Percentiles rank a stretch among this genome's conserved stretches.
phyloP scores from a whole-genome alignment of 345 rosid genomes.

The Lenwebbia sp. region DNA sequence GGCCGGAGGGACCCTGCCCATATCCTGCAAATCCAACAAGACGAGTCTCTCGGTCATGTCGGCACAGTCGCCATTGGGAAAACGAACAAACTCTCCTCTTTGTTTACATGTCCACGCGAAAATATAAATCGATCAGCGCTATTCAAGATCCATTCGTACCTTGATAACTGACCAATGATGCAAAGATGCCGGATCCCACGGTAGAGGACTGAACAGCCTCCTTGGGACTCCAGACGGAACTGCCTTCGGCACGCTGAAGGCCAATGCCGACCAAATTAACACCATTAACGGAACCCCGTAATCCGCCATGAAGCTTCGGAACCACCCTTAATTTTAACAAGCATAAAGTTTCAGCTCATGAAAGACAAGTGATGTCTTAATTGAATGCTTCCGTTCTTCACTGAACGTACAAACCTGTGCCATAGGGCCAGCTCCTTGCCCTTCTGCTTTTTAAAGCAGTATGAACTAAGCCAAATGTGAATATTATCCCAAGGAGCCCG shows the following conservation, averaged over 20 bases:
- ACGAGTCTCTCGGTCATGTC: background rate
- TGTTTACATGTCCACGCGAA: background rate
- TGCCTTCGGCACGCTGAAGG: conserved; percentile 3
- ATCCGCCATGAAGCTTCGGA: conserved; percentile 26
- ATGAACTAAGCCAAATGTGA: conserved; percentile 19
- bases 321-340: conserved; percentile 12
- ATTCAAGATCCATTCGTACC: background rate
- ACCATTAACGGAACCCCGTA: conserved; percentile 29
- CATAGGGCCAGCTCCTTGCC: conserved; percentile 31
- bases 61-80: background rate
- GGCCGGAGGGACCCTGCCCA: conserved; percentile 6
- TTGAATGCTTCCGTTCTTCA: background rate
- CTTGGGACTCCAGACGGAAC: conserved; percentile 26
- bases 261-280: conserved; percentile 18
- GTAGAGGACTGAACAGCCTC: conserved; percentile 19
- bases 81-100: background rate
- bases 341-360: background rate
- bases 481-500: conserved; percentile 28
- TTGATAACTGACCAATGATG: conserved; percentile 28
- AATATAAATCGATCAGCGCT: background rate
- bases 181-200: conserved; percentile 18
- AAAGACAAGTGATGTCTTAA: background rate
- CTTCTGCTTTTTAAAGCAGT: conserved; percentile 19
- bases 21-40: conserved; percentile 5
- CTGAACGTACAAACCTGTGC: conserved; percentile 17